Base-by-base conservation (phyloP, 495 filamentous ascomycete species). In the Hypoxylon subgilvum region DNA sequence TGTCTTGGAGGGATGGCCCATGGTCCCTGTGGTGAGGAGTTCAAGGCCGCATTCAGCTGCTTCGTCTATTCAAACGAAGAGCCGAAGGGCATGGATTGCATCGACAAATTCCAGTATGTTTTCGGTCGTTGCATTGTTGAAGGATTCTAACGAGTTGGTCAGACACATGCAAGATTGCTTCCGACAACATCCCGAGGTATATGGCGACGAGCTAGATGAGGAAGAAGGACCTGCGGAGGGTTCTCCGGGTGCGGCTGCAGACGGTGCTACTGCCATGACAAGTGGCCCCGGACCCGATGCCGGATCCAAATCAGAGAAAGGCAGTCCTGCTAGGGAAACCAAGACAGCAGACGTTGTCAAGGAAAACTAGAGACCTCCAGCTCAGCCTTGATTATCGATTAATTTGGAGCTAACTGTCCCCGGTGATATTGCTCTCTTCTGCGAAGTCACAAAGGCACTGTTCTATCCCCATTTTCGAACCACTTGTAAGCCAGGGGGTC, bases 151-250 rank as follows among this genome's bases (percentile, higher is more conserved):
- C 75, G 50, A 75, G 35, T 14, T 6, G 30, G 8, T 56, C 64
- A 94, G 89, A 79, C 83, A 77, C 56, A 98, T 98, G 94, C 94
- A 98, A 82, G 86, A 93, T 68, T 98, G 94, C 78, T 98, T 98
- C 83, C 81, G 91, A 32, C 71, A 85, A 69, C 85, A 97, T 71
- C 94, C 94, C 23, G 94, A 97, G 22, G 78, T 94, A 41, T 97
- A 98, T 75, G 91, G 89, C 44, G 80, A 86, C n/a, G 94, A 97
- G 69, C 79, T 97, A 14, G 87, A 89, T 41, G 91, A 89, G 31
- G 90, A 95, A 19, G 91, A 94, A n/a, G 74, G 65, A 6, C 60
- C 68, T 9, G 72, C 75, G n/a, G 76, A 76, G 22, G 60, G 63
- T n/a, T 45, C 64, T 28, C 32, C 49, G 18, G 60, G 45, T 19